Conservation (phyloP, 2,329 filamentous ascomycete species). For the Colletotrichum plurivorum region DNA sequence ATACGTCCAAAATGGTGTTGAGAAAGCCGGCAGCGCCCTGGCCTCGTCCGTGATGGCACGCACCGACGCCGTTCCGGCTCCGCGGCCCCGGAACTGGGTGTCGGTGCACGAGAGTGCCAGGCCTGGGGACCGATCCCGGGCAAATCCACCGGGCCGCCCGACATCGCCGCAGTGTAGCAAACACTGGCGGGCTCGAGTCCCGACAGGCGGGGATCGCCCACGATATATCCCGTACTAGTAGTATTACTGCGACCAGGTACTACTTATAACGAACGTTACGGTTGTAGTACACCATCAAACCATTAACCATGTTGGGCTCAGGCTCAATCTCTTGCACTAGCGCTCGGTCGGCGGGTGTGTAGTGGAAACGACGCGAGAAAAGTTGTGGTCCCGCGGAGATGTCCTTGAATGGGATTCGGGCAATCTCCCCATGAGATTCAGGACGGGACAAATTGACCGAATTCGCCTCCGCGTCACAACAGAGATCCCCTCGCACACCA, state of each 20-base stretch:
- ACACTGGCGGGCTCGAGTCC: slow-evolving; percentile 12
- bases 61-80: slow-evolving; percentile 53
- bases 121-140: slow-evolving; percentile 44
- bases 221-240: not conserved
- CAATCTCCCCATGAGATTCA: not conserved
- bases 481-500: slow-evolving; percentile 1
- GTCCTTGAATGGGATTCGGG: slow-evolving; percentile 8
- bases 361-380: not conserved
- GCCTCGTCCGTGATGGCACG: slow-evolving; percentile 51
- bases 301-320: too few species aligned
- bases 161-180: not conserved
- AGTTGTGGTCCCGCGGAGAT: slow-evolving; percentile 21
- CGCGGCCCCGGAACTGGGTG: slow-evolving; percentile 51
- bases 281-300: too few species aligned
- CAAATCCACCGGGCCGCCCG: slow-evolving; percentile 10
- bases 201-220: slow-evolving; percentile 12
- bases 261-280: too few species aligned
- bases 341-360: not conserved
- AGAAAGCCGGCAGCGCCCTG: slow-evolving; percentile 51
- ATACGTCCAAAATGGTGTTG: slow-evolving; percentile 57
- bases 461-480: not conserved
- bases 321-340: too few species aligned
- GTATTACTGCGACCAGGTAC: too few species aligned
- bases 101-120: slow-evolving; percentile 57
- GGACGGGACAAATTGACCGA: slow-evolving; percentile 16